A percentile compares a stretch with the other conserved stretches of the same genome.
phyloP scores from a whole-genome alignment of 768 basidiomycete genomes.

The Hemileccinum impolitum region DNA sequence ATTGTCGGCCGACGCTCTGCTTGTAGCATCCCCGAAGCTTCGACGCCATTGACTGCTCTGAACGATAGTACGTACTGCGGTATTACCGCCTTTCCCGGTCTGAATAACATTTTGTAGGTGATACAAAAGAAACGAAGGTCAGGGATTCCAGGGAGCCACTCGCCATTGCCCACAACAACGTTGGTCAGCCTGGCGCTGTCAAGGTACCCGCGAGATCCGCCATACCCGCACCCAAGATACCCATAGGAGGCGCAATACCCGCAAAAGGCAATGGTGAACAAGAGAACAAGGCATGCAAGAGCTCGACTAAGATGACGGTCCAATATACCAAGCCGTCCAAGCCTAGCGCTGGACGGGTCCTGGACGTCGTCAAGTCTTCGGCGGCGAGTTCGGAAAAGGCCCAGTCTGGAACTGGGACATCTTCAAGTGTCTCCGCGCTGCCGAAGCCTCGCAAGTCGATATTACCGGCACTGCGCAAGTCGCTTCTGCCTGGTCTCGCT shows the following conservation, averaged over 20 bases:
- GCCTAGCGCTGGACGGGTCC: slow-evolving; percentile 1
- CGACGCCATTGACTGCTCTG: neutral
- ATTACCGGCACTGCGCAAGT: slow-evolving; percentile 10
- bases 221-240: slow-evolving; percentile 1
- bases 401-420: slow-evolving; percentile 3
- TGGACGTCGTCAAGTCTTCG: neutral
- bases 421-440: slow-evolving; percentile 3
- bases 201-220: slow-evolving; percentile 3
- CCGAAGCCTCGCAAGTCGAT: slow-evolving; percentile 9
- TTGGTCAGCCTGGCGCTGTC: slow-evolving; percentile 7
- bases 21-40: neutral
- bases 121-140: neutral
- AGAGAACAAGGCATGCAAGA: slow-evolving; percentile 12
- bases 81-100: neutral
- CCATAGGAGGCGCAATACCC: neutral
- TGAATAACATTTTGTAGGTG: neutral
- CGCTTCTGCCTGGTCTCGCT: neutral
- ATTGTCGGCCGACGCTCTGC: neutral
- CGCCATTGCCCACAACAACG: neutral
- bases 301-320: slow-evolving; percentile 2
- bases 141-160: neutral
- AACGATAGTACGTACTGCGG: slow-evolving; percentile 5
- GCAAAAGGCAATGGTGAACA: slow-evolving; percentile 2
- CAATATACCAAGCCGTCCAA: neutral
- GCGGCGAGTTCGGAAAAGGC: slow-evolving; percentile 5